phyloP scores from a whole-genome alignment of 129 eudicot genomes.

The Ambrosia artemisiifolia region DNA sequence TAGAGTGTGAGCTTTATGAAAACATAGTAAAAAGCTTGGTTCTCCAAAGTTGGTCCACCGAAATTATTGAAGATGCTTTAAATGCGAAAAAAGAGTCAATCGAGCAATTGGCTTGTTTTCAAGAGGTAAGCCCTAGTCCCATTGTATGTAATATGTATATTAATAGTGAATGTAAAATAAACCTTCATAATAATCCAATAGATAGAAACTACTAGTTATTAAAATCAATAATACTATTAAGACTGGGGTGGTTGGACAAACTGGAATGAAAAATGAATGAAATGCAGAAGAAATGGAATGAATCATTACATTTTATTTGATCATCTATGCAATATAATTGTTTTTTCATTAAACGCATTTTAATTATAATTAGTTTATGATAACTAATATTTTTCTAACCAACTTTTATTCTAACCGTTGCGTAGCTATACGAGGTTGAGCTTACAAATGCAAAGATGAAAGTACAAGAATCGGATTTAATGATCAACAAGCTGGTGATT shows the following conservation, averaged over 20 bases:
- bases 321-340: not conserved
- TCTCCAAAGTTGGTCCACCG: conserved; percentile 38
- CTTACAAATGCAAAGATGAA: conserved; percentile 46
- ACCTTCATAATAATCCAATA: not conserved
- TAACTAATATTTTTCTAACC: not conserved
- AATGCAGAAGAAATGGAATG: not conserved
- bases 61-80: not conserved
- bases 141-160: too few species aligned
- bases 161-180: not conserved
- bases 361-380: not conserved
- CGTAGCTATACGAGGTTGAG: conserved; percentile 57
- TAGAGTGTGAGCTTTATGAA: conserved; percentile 52
- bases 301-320: not conserved
- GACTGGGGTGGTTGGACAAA: not conserved
- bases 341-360: not conserved
- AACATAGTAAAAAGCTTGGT: conserved; percentile 37
- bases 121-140: not conserved
- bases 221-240: too few species aligned
- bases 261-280: not conserved
- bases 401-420: not conserved
- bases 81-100: conserved; percentile 9
- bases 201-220: too few species aligned
- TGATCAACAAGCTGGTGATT: conserved; percentile 65
- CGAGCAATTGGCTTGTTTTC: conserved; percentile 22
- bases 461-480: conserved; percentile 60